Percentiles rank a stretch among this genome's conserved stretches.
Conservation (phyloP, 2,329 filamentous ascomycete species). For the Epichloe sibirici region DNA sequence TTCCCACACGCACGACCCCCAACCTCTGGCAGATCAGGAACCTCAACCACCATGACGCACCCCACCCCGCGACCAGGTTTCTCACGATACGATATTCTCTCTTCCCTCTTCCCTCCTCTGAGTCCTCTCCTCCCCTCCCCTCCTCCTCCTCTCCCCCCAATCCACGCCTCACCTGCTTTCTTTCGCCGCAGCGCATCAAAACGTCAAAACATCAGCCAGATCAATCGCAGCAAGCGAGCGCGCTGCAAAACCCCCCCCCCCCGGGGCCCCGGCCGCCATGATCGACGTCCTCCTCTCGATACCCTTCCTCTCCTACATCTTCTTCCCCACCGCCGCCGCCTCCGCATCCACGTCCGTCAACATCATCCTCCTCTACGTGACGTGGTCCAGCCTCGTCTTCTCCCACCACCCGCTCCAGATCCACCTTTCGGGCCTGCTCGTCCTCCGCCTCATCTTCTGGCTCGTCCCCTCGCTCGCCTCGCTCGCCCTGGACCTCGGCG, state of each 20-base stretch:
- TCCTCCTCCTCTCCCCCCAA: too few species aligned
- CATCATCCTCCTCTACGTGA: constrained; percentile 79
- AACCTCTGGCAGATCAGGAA: too few species aligned
- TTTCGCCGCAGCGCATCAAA: background rate
- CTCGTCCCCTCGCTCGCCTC: constrained; percentile 61
- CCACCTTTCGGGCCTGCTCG: constrained; percentile 59
- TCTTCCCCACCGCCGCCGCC: constrained; percentile 42
- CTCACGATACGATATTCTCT: background rate
- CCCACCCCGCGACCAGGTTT: too few species aligned
- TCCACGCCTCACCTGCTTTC: background rate
- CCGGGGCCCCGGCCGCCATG: constrained; percentile 4
- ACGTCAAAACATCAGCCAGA: background rate
- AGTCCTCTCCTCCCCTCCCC: too few species aligned
- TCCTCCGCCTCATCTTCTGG: constrained; percentile 57
- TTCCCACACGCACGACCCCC: too few species aligned
- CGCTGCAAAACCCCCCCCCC: background rate
- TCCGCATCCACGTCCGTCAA: constrained; percentile 73
- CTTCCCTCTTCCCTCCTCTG: too few species aligned
- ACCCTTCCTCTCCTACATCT: constrained; percentile 57
- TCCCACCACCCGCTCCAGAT: constrained; percentile 64
- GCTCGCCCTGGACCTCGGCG: constrained; percentile 56
- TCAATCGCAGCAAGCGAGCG: background rate
- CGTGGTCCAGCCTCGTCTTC: constrained; percentile 73
- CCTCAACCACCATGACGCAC: too few species aligned
- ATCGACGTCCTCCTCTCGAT: constrained; percentile 62